Percentiles rank a stretch among this genome's conserved stretches.
Conservation (phyloP, 306 rosid genomes). For the Lotus japonicus region DNA sequence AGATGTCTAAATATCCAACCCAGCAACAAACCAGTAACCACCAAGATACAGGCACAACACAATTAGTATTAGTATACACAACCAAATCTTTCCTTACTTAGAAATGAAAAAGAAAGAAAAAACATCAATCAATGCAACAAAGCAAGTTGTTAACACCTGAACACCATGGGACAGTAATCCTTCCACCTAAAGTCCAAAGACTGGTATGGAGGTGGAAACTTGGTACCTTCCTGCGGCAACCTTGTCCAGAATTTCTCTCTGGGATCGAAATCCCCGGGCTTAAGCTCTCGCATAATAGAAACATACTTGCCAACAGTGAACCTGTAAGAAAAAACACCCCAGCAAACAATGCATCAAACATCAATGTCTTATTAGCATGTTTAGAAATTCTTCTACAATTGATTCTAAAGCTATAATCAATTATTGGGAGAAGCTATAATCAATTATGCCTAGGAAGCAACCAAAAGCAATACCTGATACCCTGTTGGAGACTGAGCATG, state of each 20-base stretch:
- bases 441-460: neutral
- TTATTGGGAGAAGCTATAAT: too few relatives aligned
- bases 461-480: constrained; percentile 34
- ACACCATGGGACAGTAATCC: constrained; percentile 57
- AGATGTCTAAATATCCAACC: constrained; percentile 46
- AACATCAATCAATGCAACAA: neutral
- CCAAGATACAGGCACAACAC: constrained; percentile 24
- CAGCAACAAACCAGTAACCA: constrained; percentile 33
- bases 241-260: constrained; percentile 56
- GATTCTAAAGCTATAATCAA: too few relatives aligned
- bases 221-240: constrained; percentile 46
- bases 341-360: neutral
- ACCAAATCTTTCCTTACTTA: constrained; percentile 7
- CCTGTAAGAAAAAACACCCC: constrained; percentile 12
- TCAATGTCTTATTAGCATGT: neutral
- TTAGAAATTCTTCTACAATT: too few relatives aligned
- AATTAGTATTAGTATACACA: constrained; percentile 25
- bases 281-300: constrained; percentile 35
- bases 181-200: constrained; percentile 57
- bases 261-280: constrained; percentile 46
- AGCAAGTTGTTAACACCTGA: constrained; percentile 30
- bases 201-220: constrained; percentile 37
- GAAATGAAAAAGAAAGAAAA: neutral
- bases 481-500: constrained; percentile 44
- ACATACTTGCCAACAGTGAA: constrained; percentile 44